phyloP scores from a whole-genome alignment of 805 yeast genomes.

The Wickerhamomyces sydowiorum region DNA sequence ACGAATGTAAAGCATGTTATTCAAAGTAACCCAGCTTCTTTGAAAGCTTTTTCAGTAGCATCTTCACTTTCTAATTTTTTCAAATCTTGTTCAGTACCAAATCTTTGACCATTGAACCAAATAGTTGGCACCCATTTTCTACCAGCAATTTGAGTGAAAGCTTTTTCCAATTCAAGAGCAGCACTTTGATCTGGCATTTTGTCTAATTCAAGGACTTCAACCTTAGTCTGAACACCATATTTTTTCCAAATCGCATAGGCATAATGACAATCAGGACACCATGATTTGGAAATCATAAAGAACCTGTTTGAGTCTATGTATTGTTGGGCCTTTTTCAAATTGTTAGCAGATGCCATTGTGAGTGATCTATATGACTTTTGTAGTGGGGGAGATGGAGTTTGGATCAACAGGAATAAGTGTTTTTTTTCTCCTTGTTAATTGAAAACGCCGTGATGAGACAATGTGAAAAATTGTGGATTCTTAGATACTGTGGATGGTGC shows the following conservation, averaged over 20 bases:
- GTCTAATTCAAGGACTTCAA: slow-evolving; percentile 57
- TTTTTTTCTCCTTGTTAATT: no score
- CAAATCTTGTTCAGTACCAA: slow-evolving; percentile 52
- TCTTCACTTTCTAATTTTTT: slow-evolving; percentile 22
- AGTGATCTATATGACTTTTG: no score
- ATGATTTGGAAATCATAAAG: slow-evolving; percentile 60
- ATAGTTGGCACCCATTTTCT: slow-evolving; percentile 68
- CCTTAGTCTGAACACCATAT: slow-evolving; percentile 42
- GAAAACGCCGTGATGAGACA: no score
- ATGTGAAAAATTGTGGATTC: no score
- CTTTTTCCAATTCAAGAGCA: slow-evolving; percentile 47
- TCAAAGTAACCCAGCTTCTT: slow-evolving; percentile 16
- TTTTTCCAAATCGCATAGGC: slow-evolving; percentile 50
- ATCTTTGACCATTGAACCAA: slow-evolving; percentile 50
- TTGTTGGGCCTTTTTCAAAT: slow-evolving; percentile 35
- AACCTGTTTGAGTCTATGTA: slow-evolving; percentile 40
- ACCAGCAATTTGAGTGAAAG: slow-evolving; percentile 51
- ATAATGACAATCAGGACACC: slow-evolving; percentile 79
- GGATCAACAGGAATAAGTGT: no score
- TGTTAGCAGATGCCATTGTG: background rate
- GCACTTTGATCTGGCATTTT: slow-evolving; percentile 39
- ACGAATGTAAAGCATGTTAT: no score
- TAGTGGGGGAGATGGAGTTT: no score
- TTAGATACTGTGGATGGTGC: no score
- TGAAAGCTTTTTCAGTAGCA: slow-evolving; percentile 17